phyloP scores from a whole-genome alignment of 495 filamentous ascomycete genomes.

The Xylaria curta region DNA sequence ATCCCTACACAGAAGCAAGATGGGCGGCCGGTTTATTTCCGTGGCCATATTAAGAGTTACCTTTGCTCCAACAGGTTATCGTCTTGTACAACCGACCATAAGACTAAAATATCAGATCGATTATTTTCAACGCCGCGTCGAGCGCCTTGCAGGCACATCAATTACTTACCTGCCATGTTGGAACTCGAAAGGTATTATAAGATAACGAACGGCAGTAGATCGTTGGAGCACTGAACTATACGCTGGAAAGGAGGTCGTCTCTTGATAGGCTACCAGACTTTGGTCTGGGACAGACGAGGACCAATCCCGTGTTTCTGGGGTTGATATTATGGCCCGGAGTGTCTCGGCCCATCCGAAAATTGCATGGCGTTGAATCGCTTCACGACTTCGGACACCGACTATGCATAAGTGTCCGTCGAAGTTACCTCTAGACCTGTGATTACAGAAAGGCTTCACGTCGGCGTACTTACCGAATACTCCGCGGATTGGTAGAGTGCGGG shows the following conservation, averaged over 20 bases:
- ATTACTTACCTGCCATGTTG: not conserved
- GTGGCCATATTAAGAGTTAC: not conserved
- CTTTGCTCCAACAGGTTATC: not conserved
- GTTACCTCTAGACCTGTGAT: not conserved
- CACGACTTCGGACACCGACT: not conserved
- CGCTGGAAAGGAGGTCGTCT: not conserved
- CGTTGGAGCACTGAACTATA: not conserved
- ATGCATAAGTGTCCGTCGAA: not conserved
- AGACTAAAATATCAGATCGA: not conserved
- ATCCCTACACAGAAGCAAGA: not conserved
- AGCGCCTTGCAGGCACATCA: not conserved
- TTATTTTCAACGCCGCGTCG: constrained; percentile 5
- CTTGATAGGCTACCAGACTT: not conserved
- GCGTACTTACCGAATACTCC: not conserved
- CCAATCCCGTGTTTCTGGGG: not conserved
- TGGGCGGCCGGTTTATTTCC: constrained; percentile 8
- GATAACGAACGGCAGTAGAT: constrained; percentile 5
- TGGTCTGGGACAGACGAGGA: not conserved
- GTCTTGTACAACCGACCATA: not conserved
- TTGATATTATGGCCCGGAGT: not conserved
- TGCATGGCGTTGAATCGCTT: not conserved
- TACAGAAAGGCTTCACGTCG: not conserved
- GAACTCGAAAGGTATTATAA: not conserved
- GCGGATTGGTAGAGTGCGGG: not conserved
- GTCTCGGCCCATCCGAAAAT: not conserved